Base-by-base conservation (phyloP, 768 basidiomycete genomes). In the Mycena latifolia region DNA sequence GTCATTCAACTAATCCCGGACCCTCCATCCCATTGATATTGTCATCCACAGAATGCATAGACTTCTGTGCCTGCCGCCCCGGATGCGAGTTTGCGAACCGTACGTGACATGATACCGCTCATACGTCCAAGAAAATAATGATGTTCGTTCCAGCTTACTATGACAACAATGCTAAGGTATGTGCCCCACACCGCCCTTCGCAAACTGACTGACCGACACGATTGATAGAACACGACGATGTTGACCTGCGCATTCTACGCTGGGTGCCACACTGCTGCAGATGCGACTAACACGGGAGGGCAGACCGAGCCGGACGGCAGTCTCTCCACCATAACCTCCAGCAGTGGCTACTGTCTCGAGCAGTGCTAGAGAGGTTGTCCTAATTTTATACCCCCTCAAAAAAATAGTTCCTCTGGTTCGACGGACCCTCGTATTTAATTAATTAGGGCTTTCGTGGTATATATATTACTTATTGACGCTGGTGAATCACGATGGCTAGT, bases 221-320 rank as follows among this genome's bases (percentile, higher is more conserved):
- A 18, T 14, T 14, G 14, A 14, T 18, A 50, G 54, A 69, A 55
- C 35, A 61, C 64, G 20, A 55, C 54, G 17, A 56, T 59, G 53
- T 35, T 69, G 48, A 69, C 68, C 15, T 69, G 68, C 33, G 63
- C 68, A 11, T 8, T 47, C 27, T 69, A 61, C 37, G 53, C 64
- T 0, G 60, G 60, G 25, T 66, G 63, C 63, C 68, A 69, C 60
- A 54, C 59, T 20, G 59, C 68, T 11, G 60, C 53, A 15, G 68
- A 69, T 5, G 68, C 68, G 2, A 66, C 48, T 28, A 69, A 69
- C 43, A 33, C 28, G 67, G 70, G 37, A 10, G 70, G 67, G 9
- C 70, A 71, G 60, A 60, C 55, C 2, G 24, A 56, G 31, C 61
- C 67, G 8, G 64, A 66, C 35, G 67, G 70, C 1, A 61, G 47